phyloP scores from a whole-genome alignment of 2,329 filamentous ascomycete genomes.

The Apiospora sp. region DNA sequence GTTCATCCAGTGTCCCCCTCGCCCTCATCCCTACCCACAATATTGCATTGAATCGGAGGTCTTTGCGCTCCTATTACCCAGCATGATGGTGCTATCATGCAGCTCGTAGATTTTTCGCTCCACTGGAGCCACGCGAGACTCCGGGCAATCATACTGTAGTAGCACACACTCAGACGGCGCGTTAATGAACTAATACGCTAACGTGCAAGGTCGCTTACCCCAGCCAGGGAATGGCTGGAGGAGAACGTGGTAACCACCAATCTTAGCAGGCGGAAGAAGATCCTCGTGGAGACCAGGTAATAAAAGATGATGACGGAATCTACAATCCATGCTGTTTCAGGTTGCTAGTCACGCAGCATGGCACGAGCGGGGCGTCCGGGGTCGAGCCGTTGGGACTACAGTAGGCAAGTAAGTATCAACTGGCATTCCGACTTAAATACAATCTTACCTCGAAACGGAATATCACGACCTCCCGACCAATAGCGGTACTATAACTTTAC shows the following conservation, averaged over 20 bases:
- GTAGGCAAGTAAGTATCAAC: no score
- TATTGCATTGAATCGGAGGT: conserved; percentile 20
- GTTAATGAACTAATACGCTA: conserved; percentile 11
- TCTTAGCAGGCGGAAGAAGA: conserved; percentile 18
- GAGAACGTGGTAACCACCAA: conserved; percentile 10
- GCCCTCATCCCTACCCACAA: background rate
- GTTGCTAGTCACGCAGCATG: conserved; percentile 25
- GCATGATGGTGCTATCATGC: conserved; percentile 12
- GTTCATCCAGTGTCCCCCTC: conserved; percentile 1
- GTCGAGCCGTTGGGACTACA: conserved; percentile 12
- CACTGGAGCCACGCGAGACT: background rate
- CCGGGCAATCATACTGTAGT: background rate
- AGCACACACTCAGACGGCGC: background rate
- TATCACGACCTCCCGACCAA: background rate
- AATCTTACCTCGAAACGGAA: background rate
- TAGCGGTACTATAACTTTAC: no score
- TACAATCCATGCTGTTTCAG: conserved; percentile 38
- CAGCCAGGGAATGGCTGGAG: conserved; percentile 14
- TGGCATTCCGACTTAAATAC: no score
- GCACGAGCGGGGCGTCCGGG: conserved; percentile 18
- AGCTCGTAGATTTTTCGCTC: conserved; percentile 18
- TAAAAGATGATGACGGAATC: conserved; percentile 21
- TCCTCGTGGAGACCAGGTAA: conserved; percentile 24
- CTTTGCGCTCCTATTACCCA: conserved; percentile 13
- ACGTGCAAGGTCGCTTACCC: conserved; percentile 8